These are phyloP conservation scores for Geotrichum reessii DNA, from an alignment of 1,139 yeast species.

Conservation along the genomic window DNA sequence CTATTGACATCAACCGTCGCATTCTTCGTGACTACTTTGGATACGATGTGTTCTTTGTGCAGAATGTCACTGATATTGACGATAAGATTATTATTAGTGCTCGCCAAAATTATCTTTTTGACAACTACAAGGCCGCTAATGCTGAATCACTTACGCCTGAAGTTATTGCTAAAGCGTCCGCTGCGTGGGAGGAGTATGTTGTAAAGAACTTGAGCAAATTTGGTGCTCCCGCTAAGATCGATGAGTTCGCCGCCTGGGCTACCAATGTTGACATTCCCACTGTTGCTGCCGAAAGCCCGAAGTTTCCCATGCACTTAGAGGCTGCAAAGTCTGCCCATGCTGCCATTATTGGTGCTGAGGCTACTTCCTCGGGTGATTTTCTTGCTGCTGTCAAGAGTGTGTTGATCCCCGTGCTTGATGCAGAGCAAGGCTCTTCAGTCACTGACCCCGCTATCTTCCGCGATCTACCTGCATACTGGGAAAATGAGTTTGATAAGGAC, in stretches of 20 bases:
- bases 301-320: conserved; percentile 75
- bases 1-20: conserved; percentile 88
- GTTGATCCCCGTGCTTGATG: conserved; percentile 67
- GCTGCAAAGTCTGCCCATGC: conserved; percentile 55
- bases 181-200: conserved; percentile 48
- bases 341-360: conserved; percentile 28
- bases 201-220: conserved; percentile 51
- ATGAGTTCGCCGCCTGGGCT: conserved; percentile 50
- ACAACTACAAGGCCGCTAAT: conserved; percentile 43
- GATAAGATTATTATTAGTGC: conserved; percentile 94
- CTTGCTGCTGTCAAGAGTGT: conserved; percentile 59
- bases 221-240: conserved; percentile 27
- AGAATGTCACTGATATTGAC: conserved; percentile 95
- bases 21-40: conserved; percentile 86
- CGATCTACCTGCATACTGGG: conserved; percentile 86
- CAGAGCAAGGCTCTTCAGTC: conserved; percentile 63
- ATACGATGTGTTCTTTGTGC: conserved; percentile 78
- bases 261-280: conserved; percentile 44
- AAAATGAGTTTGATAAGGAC: conserved; percentile 71
- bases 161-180: conserved; percentile 40
- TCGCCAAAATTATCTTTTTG: conserved; percentile 78
- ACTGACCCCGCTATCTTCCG: conserved; percentile 81
- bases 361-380: conserved; percentile 39
- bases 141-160: conserved; percentile 35
- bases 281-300: conserved; percentile 57